Conservation (phyloP, 2,329 filamentous ascomycete genomes). For the Venturia carpophila region DNA sequence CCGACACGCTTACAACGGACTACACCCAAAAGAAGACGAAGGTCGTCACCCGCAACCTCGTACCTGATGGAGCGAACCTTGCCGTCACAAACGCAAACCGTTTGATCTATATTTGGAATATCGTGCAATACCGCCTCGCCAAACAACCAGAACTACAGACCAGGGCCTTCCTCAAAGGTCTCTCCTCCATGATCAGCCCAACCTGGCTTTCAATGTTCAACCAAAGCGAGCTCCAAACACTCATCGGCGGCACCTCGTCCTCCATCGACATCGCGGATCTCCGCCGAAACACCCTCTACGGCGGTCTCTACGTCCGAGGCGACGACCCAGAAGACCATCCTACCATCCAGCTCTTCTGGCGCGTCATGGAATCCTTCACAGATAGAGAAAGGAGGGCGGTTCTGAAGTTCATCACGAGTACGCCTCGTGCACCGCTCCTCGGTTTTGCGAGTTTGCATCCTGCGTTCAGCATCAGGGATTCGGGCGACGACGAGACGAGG, state of each 20-base stretch:
- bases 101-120: constrained; percentile 86
- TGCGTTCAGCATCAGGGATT: constrained; percentile 82
- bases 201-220: constrained; percentile 99
- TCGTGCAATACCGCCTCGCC: constrained; percentile 79
- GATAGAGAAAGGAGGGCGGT: constrained; percentile 77
- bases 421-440: constrained; percentile 78
- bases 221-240: constrained; percentile 83
- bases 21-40: constrained; percentile 35
- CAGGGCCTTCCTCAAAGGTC: constrained; percentile 75
- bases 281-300: constrained; percentile 74
- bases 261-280: constrained; percentile 85
- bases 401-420: constrained; percentile 91
- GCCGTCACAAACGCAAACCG: constrained; percentile 87
- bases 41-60: constrained; percentile 66
- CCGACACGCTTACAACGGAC: constrained; percentile 51
- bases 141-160: constrained; percentile 76
- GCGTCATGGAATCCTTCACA: constrained; percentile 67
- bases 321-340: constrained; percentile 81
- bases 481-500: constrained; percentile 64
- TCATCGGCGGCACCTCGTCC: constrained; percentile 79
- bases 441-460: constrained; percentile 84
- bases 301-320: constrained; percentile 82
- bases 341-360: constrained; percentile 82
- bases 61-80: constrained; percentile 66
- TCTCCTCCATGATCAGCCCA: constrained; percentile 81